These are phyloP conservation scores for Passalora sequoiae DNA, from an alignment of 2,329 filamentous ascomycete genomes.

Conservation along the genomic window DNA sequence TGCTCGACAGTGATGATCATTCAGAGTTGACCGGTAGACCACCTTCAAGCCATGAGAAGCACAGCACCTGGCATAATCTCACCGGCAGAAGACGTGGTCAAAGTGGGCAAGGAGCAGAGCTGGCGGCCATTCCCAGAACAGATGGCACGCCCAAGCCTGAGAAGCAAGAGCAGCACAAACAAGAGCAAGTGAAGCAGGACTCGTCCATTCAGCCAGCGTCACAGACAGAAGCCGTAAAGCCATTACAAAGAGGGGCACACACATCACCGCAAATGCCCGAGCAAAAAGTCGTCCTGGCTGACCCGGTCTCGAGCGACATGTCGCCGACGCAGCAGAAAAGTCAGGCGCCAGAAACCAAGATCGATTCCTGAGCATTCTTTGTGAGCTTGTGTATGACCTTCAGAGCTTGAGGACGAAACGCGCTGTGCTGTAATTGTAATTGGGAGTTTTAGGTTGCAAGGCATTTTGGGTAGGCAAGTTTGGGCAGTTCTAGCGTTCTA, in stretches of 20 bases:
- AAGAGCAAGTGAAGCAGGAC: slow-evolving; percentile 9
- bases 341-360: slow-evolving; percentile 24
- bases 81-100: slow-evolving; percentile 67
- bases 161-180: slow-evolving; percentile 8
- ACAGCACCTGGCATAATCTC: slow-evolving; percentile 50
- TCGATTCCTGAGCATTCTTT: slow-evolving; percentile 30
- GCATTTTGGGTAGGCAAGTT: no score
- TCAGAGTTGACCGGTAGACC: slow-evolving; percentile 28
- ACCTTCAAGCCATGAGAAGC: slow-evolving; percentile 17
- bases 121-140: slow-evolving; percentile 54
- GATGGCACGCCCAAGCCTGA: slow-evolving; percentile 28
- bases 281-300: not conserved
- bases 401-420: not conserved
- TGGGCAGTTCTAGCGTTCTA: no score
- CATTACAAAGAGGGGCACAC: slow-evolving; percentile 7
- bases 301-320: no score
- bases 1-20: slow-evolving; percentile 55
- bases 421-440: not conserved
- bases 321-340: slow-evolving; percentile 19
- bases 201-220: not conserved
- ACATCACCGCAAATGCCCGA: not conserved
- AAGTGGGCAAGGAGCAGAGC: slow-evolving; percentile 65
- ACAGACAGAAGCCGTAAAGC: slow-evolving; percentile 5
- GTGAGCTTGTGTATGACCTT: slow-evolving; percentile 18
- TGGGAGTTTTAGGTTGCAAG: slow-evolving; percentile 7